These are phyloP conservation scores for Colletotrichum higginsianum DNA, from an alignment of 2,329 filamentous ascomycete genomes.

Conservation along the genomic window DNA sequence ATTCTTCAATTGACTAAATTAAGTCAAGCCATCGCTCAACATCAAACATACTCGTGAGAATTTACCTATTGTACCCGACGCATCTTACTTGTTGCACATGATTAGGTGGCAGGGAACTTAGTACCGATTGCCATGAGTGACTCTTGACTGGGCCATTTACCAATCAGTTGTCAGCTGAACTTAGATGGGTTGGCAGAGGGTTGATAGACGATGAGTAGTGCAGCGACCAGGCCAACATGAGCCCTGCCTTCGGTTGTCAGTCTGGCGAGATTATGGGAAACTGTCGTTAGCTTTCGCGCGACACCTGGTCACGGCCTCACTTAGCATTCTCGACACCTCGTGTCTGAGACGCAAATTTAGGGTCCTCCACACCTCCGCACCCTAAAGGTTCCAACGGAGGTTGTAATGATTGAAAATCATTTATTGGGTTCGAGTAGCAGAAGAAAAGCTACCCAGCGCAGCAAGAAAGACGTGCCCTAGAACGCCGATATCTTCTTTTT, in stretches of 20 bases:
- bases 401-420: slow-evolving; percentile 39
- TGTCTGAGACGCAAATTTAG: neutral
- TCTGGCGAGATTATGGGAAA: neutral
- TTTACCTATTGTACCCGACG: too few relatives aligned
- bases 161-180: neutral
- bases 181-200: rapidly evolving
- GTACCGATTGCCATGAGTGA: neutral
- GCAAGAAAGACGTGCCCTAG: slow-evolving; percentile 11
- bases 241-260: too few relatives aligned
- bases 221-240: too few relatives aligned
- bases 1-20: slow-evolving; percentile 19
- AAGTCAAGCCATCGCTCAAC: rapidly evolving
- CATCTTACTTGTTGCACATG: too few relatives aligned
- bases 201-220: neutral
- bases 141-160: neutral
- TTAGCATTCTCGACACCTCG: neutral
- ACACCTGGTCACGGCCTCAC: slow-evolving; percentile 13
- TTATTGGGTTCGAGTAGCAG: slow-evolving; percentile 28
- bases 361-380: slow-evolving; percentile 42
- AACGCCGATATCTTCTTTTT: slow-evolving; percentile 29
- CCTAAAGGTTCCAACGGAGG: slow-evolving; percentile 41
- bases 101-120: too few relatives aligned
- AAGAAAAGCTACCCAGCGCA: neutral
- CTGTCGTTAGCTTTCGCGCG: neutral
- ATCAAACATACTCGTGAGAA: too few relatives aligned